These are phyloP conservation scores for Pezicula rhizophila DNA, from an alignment of 2,329 filamentous ascomycete genomes.

Conservation along the genomic window DNA sequence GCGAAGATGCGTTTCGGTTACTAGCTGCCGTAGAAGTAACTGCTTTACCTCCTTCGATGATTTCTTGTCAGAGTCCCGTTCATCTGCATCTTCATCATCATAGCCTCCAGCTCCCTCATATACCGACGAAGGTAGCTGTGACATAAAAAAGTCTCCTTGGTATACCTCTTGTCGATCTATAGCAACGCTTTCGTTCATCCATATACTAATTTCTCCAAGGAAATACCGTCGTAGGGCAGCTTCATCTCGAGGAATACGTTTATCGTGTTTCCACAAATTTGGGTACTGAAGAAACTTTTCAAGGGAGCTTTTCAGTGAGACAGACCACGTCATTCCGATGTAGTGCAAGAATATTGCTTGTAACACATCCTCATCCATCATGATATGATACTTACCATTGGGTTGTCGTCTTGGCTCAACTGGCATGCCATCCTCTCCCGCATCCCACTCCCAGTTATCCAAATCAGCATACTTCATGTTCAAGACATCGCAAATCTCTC, in stretches of 20 bases:
- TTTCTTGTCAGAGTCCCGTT: conserved; percentile 27
- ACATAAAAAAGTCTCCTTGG: conserved; percentile 43
- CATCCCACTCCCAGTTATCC: conserved; percentile 42
- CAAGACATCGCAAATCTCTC: conserved; percentile 48
- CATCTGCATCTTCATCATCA: conserved; percentile 30
- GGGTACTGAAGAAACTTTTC: neutral
- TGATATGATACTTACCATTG: conserved; percentile 52
- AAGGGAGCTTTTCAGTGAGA: conserved; percentile 35
- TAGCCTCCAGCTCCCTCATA: conserved; percentile 31
- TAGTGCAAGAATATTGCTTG: conserved; percentile 47
- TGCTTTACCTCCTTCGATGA: conserved; percentile 45
- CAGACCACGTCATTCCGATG: conserved; percentile 42
- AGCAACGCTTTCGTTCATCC: neutral
- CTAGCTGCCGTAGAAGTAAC: conserved; percentile 46
- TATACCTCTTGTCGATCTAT: conserved; percentile 29
- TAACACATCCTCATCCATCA: conserved; percentile 51
- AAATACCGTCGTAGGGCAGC: conserved; percentile 5
- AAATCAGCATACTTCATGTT: conserved; percentile 46
- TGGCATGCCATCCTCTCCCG: conserved; percentile 31
- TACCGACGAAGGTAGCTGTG: conserved; percentile 39
- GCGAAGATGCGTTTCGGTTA: conserved; percentile 47
- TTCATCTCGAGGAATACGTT: neutral
- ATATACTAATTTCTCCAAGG: neutral
- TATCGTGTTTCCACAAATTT: conserved; percentile 6
- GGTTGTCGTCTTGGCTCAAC: conserved; percentile 45